Conservation (phyloP, 257 asterid genomes). For the Galeopsis tetrahit region DNA sequence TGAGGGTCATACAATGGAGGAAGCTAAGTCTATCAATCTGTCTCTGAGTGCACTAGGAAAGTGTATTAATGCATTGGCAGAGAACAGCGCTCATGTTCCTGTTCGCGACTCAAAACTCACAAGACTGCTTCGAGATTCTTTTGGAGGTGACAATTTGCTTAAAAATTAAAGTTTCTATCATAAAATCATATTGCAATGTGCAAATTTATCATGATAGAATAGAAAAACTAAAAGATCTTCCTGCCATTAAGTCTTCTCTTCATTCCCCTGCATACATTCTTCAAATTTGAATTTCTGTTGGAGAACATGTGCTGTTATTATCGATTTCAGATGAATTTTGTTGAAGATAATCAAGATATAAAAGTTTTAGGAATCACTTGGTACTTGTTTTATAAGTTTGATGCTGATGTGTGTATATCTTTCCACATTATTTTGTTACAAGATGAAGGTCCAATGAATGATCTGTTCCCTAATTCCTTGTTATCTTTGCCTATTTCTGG, state of each 20-base stretch:
- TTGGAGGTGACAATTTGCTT: slow-evolving; percentile 71
- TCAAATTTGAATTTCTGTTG: background rate
- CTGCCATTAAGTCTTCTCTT: slow-evolving; percentile 6
- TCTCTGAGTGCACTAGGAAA: slow-evolving; percentile 90
- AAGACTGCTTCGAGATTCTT: slow-evolving; percentile 90
- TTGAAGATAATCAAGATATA: background rate
- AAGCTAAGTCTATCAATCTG: slow-evolving; percentile 89
- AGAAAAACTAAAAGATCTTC: slow-evolving; percentile 22
- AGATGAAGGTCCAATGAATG: slow-evolving; percentile 1
- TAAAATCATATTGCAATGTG: slow-evolving; percentile 5
- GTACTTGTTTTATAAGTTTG: slow-evolving; percentile 12
- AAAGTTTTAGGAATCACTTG: slow-evolving; percentile 12
- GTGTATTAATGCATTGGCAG: slow-evolving; percentile 95
- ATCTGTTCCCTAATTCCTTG: slow-evolving; percentile 5
- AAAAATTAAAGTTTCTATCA: background rate
- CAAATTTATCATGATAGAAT: slow-evolving; percentile 12
- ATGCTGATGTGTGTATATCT: slow-evolving; percentile 5
- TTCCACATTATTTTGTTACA: background rate
- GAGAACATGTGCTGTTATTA: slow-evolving; percentile 8
- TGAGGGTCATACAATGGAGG: slow-evolving; percentile 82
- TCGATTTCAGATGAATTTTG: slow-evolving; percentile 16
- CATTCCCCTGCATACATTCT: slow-evolving; percentile 2
- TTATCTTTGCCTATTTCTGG: slow-evolving; percentile 1
- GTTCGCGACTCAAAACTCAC: slow-evolving; percentile 94
- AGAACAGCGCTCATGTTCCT: slow-evolving; percentile 89